Conservation (phyloP, 306 rosid species). For the Citrullus amarus region DNA sequence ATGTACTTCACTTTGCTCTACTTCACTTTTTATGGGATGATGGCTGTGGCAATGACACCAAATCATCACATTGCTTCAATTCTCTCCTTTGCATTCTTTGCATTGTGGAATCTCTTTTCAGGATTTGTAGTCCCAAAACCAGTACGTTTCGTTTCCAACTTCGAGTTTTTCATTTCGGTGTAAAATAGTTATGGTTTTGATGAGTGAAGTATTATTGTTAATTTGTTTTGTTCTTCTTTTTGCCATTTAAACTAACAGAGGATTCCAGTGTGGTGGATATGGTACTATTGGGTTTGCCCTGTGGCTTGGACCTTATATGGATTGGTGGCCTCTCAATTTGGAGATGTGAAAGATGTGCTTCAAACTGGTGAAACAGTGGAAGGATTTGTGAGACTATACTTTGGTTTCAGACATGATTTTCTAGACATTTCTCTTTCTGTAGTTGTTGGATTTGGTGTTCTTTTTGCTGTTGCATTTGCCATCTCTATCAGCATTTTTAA, state of each 20-base stretch:
- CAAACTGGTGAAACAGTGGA: conserved; percentile 14
- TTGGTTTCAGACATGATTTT: conserved; percentile 31
- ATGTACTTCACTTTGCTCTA: conserved; percentile 59
- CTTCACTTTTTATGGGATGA: conserved; percentile 82
- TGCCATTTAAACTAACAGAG: conserved; percentile 18
- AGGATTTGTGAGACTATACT: conserved; percentile 9
- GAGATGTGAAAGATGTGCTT: conserved; percentile 11
- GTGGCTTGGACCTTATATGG: conserved; percentile 65
- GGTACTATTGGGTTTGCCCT: conserved; percentile 65
- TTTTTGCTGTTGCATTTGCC: conserved; percentile 29
- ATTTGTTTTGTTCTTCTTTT: neutral
- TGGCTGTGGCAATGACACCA: conserved; percentile 70
- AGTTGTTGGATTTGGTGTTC: conserved; percentile 10
- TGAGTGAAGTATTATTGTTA: neutral
- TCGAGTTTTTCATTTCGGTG: neutral
- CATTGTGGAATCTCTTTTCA: conserved; percentile 66
- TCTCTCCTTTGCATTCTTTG: conserved; percentile 53
- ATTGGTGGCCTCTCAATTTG: conserved; percentile 43
- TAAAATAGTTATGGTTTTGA: neutral
- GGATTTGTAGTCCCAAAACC: conserved; percentile 57
- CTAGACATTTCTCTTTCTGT: conserved; percentile 22
- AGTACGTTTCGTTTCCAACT: conserved; percentile 22
- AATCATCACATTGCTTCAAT: conserved; percentile 54
- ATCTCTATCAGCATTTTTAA: conserved; percentile 21
- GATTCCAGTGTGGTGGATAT: conserved; percentile 76